Conservation (phyloP, 495 filamentous ascomycete species). For the Thozetella sp. region DNA sequence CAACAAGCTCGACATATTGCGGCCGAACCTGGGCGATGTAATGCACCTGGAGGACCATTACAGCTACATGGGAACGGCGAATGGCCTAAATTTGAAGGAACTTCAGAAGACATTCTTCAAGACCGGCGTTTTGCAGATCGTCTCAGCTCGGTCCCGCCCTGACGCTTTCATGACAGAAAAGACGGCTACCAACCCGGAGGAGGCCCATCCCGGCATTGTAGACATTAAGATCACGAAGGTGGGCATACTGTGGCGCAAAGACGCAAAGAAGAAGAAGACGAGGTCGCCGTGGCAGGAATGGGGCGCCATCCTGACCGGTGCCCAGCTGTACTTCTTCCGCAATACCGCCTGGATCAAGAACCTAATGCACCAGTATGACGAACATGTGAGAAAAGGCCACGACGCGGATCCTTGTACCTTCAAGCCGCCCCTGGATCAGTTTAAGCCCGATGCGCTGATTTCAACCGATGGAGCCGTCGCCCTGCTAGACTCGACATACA, state of each 20-base stretch:
- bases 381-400: slow-evolving; percentile 70
- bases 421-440: slow-evolving; percentile 83
- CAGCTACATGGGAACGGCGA: slow-evolving; percentile 76
- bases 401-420: slow-evolving; percentile 77
- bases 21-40: slow-evolving; percentile 86
- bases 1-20: slow-evolving; percentile 75
- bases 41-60: slow-evolving; percentile 94
- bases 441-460: slow-evolving; percentile 91
- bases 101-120: slow-evolving; percentile 87
- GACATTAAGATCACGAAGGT: slow-evolving; percentile 98
- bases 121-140: slow-evolving; percentile 89
- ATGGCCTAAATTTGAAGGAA: slow-evolving; percentile 70
- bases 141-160: slow-evolving; percentile 88
- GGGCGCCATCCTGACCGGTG: slow-evolving; percentile 92
- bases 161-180: slow-evolving; percentile 91
- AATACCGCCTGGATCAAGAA: slow-evolving; percentile 91
- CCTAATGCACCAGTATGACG: slow-evolving; percentile 82
- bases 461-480: slow-evolving; percentile 92
- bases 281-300: slow-evolving; percentile 98
- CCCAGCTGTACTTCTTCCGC: slow-evolving; percentile 95
- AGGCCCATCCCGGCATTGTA: slow-evolving; percentile 89
- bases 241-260: slow-evolving; percentile 93
- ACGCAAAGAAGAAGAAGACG: slow-evolving; percentile 89
- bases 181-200: slow-evolving; percentile 79
- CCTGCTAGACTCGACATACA: slow-evolving; percentile 82